A percentile compares a stretch with the other conserved stretches of the same genome.
These are phyloP conservation scores for Rhododendron ferrugineum DNA, from an alignment of 148 eudicot species.

Conservation along the genomic window DNA sequence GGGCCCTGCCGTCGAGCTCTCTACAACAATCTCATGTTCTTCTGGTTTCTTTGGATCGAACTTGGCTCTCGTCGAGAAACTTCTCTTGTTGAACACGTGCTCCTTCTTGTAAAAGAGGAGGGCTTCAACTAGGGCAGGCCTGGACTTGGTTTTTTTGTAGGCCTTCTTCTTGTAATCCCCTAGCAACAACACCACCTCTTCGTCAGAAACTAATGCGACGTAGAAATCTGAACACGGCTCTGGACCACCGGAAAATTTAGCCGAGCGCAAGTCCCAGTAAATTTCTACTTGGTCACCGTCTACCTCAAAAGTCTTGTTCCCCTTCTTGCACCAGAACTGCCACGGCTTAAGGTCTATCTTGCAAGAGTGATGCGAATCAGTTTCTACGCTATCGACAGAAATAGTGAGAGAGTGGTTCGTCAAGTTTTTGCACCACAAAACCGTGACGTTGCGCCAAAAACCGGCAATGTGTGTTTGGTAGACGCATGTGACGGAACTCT, in stretches of 20 bases:
- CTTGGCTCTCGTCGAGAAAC: slow-evolving; percentile 42
- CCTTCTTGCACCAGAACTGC: slow-evolving; percentile 87
- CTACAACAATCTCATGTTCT: slow-evolving; percentile 47
- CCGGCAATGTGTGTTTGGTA: slow-evolving; percentile 65
- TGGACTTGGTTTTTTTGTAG: slow-evolving; percentile 60
- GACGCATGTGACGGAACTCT: slow-evolving; percentile 46
- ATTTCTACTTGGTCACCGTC: slow-evolving; percentile 49
- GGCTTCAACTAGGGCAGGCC: slow-evolving; percentile 57
- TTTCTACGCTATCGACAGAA: slow-evolving; percentile 48
- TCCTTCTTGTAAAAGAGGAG: slow-evolving; percentile 52
- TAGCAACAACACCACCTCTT: slow-evolving; percentile 65
- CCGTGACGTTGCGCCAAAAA: slow-evolving; percentile 68
- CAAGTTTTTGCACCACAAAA: slow-evolving; percentile 59
- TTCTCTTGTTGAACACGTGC: slow-evolving; percentile 44
- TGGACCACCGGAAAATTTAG: slow-evolving; percentile 63
- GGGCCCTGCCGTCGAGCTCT: slow-evolving; percentile 34
- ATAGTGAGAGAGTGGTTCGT: slow-evolving; percentile 51
- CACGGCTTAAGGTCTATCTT: slow-evolving; percentile 85
- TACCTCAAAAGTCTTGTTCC: slow-evolving; percentile 58
- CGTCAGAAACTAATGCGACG: slow-evolving; percentile 62
- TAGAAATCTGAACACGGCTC: slow-evolving; percentile 75
- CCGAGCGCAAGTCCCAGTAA: slow-evolving; percentile 80
- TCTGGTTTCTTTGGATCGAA: slow-evolving; percentile 24
- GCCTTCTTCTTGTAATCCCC: slow-evolving; percentile 76
- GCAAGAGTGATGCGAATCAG: slow-evolving; percentile 39